phyloP scores from a whole-genome alignment of 2,329 filamentous ascomycete genomes.

The Paramyrothecium roridum region DNA sequence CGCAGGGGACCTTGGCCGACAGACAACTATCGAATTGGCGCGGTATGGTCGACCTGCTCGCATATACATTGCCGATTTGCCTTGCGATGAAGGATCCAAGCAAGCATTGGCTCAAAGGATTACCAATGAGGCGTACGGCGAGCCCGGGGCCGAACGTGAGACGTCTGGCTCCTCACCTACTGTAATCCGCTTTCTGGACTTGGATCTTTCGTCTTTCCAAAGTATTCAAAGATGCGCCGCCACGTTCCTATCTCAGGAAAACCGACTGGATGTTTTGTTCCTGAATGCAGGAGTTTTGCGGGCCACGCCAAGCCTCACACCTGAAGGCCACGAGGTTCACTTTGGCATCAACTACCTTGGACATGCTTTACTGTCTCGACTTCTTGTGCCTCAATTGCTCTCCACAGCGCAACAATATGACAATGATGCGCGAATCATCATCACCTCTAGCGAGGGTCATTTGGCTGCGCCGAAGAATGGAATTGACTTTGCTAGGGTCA shows the following conservation, averaged over 20 bases:
- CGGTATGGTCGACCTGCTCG: slow-evolving; percentile 2
- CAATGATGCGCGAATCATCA: background rate
- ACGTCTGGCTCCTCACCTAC: background rate
- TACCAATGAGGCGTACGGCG: background rate
- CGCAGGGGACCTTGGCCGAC: slow-evolving; percentile 72
- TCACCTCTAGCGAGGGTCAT: slow-evolving; percentile 1
- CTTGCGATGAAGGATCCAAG: background rate
- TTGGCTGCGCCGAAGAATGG: background rate
- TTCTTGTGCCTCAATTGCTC: background rate
- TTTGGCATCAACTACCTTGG: slow-evolving; percentile 4
- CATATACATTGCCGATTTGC: slow-evolving; percentile 5
- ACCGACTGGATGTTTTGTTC: background rate
- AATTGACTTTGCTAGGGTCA: background rate
- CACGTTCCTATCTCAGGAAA: background rate
- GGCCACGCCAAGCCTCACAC: background rate
- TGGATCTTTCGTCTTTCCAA: slow-evolving; percentile 1
- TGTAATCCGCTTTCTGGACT: background rate
- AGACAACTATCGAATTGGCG: slow-evolving; percentile 4
- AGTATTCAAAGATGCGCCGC: background rate
- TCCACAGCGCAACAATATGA: background rate
- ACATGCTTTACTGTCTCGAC: background rate
- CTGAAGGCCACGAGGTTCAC: slow-evolving; percentile 2
- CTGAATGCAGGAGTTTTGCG: slow-evolving; percentile 1
- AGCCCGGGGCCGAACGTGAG: background rate
- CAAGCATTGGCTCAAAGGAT: background rate